phyloP scores from a whole-genome alignment of 2,329 filamentous ascomycete species.

The Colletotrichum eleusines region DNA sequence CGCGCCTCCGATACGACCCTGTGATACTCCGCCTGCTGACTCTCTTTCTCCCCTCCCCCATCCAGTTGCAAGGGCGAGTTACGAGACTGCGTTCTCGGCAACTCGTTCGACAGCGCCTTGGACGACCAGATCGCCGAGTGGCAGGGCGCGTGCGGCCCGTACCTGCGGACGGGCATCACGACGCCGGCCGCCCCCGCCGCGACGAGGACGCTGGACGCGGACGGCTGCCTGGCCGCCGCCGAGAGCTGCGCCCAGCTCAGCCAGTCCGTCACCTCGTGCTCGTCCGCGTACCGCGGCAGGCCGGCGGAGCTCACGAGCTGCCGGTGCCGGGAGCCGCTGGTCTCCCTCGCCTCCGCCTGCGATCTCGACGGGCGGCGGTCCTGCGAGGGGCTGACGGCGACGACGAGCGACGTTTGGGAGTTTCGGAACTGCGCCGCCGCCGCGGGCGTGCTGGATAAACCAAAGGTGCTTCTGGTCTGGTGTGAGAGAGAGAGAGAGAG shows the following conservation, averaged over 20 bases:
- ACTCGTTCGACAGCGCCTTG: slow-evolving; percentile 9
- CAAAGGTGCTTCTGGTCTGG: background rate
- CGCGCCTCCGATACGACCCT: too few relatives aligned
- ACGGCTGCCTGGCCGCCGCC: background rate
- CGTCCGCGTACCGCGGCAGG: background rate
- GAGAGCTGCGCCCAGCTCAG: slow-evolving; percentile 23
- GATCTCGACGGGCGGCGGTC: background rate
- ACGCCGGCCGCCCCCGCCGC: slow-evolving; percentile 3
- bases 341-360: slow-evolving; percentile 20
- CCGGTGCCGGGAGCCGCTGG: slow-evolving; percentile 8
- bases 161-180: background rate
- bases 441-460: background rate
- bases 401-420: slow-evolving; percentile 10
- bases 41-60: too few relatives aligned
- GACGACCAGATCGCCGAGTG: slow-evolving; percentile 16
- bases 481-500: too few relatives aligned
- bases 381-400: background rate
- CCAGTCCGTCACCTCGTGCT: slow-evolving; percentile 3
- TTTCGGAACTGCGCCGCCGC: slow-evolving; percentile 14
- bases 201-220: slow-evolving; percentile 13
- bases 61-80: slow-evolving; percentile 21
- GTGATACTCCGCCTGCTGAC: too few relatives aligned
- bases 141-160: slow-evolving; percentile 21
- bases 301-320: slow-evolving; percentile 23
- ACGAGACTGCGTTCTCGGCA: slow-evolving; percentile 11